phyloP scores from a whole-genome alignment of 306 rosid species.

The Medicago truncatula region DNA sequence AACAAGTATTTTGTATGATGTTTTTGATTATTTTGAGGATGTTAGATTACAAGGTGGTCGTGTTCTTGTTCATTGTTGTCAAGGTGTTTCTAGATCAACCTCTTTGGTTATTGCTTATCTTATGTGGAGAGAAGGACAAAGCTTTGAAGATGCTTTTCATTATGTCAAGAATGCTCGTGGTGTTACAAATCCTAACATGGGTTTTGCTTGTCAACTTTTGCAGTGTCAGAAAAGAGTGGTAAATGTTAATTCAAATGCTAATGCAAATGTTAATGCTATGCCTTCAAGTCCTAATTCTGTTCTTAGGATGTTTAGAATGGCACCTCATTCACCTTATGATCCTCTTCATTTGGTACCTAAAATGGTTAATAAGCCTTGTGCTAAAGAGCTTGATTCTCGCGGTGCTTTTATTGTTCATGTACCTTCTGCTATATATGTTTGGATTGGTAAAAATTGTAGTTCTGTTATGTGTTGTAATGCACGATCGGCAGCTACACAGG shows the following conservation, averaged over 20 bases:
- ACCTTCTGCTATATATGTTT: conserved; percentile 80
- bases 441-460: conserved; percentile 72
- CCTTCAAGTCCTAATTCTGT: conserved; percentile 84
- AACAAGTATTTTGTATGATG: conserved; percentile 85
- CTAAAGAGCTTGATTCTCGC: conserved; percentile 83
- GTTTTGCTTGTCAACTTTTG: conserved; percentile 86
- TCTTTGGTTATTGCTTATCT: conserved; percentile 92
- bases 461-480: conserved; percentile 68
- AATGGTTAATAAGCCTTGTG: conserved; percentile 58
- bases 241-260: neutral
- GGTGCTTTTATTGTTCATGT: conserved; percentile 88
- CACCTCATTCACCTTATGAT: conserved; percentile 91
- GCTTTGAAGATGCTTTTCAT: conserved; percentile 91
- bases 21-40: conserved; percentile 96
- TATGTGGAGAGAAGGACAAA: conserved; percentile 94
- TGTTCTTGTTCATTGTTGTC: conserved; percentile 90
- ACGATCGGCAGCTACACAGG: conserved; percentile 70
- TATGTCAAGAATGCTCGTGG: conserved; percentile 91
- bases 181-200: conserved; percentile 90
- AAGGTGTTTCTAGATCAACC: conserved; percentile 89
- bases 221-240: conserved; percentile 93
- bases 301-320: conserved; percentile 87
- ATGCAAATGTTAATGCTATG: conserved; percentile 53
- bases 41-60: conserved; percentile 83
- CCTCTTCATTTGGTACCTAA: conserved; percentile 96